These are phyloP conservation scores for Scalesia atractyloides DNA, from an alignment of 129 eudicot species.

Conservation along the genomic window DNA sequence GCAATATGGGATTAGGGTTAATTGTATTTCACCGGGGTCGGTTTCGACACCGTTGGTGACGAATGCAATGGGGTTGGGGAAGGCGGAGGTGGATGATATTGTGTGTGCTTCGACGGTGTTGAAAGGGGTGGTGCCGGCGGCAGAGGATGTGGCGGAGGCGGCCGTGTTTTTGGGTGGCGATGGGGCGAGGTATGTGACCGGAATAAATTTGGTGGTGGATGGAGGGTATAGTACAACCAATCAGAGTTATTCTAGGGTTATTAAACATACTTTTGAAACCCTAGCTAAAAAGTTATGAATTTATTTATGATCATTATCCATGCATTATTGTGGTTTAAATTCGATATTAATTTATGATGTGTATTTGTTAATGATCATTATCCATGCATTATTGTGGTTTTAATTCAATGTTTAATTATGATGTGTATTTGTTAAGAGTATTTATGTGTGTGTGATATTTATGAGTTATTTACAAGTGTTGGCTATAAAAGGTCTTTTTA, in stretches of 20 bases:
- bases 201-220: conserved; percentile 50
- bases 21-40: conserved; percentile 58
- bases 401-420: no score
- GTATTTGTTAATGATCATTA: not conserved
- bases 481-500: no score
- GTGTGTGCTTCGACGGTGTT: conserved; percentile 37
- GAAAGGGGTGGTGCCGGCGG: conserved; percentile 58
- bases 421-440: not conserved
- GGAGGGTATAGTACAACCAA: conserved; percentile 56
- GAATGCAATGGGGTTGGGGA: conserved; percentile 42
- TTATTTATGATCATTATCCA: not conserved
- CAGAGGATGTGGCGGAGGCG: conserved; percentile 65
- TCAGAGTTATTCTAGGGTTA: conserved; percentile 35
- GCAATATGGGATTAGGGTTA: conserved; percentile 64
- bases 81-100: conserved; percentile 42
- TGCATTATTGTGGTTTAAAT: not conserved
- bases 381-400: not conserved
- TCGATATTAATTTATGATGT: not conserved
- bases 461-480: no score
- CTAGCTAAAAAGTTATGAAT: not conserved
- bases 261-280: conserved; percentile 35
- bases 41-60: conserved; percentile 58
- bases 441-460: no score
- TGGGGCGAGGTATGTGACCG: conserved; percentile 46
- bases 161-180: conserved; percentile 53